These are phyloP conservation scores for Globisporangium mamillatum DNA, from an alignment of 352 stramenopile genomes.

Conservation along the genomic window DNA sequence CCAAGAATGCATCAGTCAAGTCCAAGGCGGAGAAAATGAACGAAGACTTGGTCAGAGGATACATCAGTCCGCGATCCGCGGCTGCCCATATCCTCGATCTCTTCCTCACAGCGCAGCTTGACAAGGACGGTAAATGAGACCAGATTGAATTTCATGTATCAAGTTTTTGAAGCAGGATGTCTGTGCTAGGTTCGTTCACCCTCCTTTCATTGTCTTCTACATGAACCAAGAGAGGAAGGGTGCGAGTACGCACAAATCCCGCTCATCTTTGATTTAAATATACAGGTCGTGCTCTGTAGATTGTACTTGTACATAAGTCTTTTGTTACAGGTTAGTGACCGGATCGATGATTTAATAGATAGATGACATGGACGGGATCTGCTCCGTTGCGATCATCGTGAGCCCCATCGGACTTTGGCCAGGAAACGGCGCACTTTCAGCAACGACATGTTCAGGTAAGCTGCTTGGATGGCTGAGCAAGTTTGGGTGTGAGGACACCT, in stretches of 20 bases:
- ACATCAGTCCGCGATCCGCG: constrained; percentile 62
- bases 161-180: background rate
- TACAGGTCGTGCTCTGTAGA: background rate
- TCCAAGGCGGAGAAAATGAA: constrained; percentile 55
- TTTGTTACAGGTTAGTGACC: constrained; percentile 11
- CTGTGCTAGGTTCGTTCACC: background rate
- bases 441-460: background rate
- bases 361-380: constrained; percentile 44
- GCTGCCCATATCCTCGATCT: constrained; percentile 57
- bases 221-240: background rate
- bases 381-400: constrained; percentile 56
- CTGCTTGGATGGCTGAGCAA: constrained; percentile 18
- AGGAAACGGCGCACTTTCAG: constrained; percentile 16
- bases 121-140: constrained; percentile 23
- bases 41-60: constrained; percentile 58
- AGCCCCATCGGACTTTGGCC: constrained; percentile 27
- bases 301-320: constrained; percentile 16
- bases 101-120: constrained; percentile 48
- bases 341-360: constrained; percentile 41
- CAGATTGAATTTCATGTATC: background rate
- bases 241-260: background rate
- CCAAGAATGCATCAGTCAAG: constrained; percentile 39
- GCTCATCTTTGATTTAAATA: background rate
- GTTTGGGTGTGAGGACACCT: constrained; percentile 27
- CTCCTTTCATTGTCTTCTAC: background rate